Evolutionary conservation across 495 filamentous ascomycete species (phyloP), one percentile per base, ranked within the genome.

Genomic region (Tricharina praecox): DNA sequence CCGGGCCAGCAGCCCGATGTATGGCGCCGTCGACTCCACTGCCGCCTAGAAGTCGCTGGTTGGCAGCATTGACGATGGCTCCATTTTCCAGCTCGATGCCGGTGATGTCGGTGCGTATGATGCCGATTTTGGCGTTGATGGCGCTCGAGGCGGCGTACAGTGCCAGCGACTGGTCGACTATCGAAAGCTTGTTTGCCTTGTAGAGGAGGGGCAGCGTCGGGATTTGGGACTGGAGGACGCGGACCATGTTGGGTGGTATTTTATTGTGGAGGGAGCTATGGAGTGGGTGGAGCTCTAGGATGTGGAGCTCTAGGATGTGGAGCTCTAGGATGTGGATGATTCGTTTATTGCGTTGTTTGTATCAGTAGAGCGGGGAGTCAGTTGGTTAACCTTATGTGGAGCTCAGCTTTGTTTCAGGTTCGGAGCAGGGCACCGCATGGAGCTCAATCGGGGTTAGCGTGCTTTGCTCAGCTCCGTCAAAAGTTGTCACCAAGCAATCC

Each of bases 11-110:
- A 23, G 80, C 83, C 26, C 72, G 62, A 62, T 96, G 90, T 55
- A 96, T 93, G 19, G 83, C 85, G 16, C 79, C 81, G 50, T 85
- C 82, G 19, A 95, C 85, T 28, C 88, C 90, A 13, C 85, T 83
- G 34, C 90, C 90, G 40, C 85, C 82, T 2, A 82, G 68, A 0
- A 97, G 72, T 5, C 71, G 77, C 15, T 65, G 63, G 60, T 95
- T 95, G 18, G 90, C 87, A 8, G 90, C 88, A 62, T 96, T 95
- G 58, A 95, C 87, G 55, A 95, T 94, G 49, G 77, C 78, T 53
- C 82, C 84, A 25, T 59, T 59, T 2, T 43, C 39, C 15, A 86
- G 74, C 35, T 69, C 62, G 13, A 97, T 74, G 10, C 67, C 78
- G 11, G 87, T 94, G 64, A 97, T 93, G 62, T 94, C 87, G 39